These are phyloP conservation scores for Pestalotiopsis sp. DNA, from an alignment of 2,329 filamentous ascomycete genomes.

Conservation along the genomic window DNA sequence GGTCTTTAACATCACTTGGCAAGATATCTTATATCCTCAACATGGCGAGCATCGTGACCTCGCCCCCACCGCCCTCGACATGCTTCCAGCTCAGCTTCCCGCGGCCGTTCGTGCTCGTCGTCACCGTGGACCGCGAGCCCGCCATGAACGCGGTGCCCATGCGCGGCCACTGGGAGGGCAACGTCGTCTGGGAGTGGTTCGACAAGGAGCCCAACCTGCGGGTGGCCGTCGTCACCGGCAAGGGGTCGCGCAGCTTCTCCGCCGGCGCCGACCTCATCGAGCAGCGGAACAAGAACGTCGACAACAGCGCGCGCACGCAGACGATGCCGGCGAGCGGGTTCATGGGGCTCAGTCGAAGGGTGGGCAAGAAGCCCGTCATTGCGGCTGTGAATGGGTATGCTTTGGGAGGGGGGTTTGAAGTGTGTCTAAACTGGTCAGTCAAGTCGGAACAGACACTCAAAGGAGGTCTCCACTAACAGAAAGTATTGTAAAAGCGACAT, in stretches of 20 bases:
- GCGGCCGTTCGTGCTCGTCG: conserved; percentile 47
- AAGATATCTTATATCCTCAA: too few species aligned
- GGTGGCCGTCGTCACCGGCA: conserved; percentile 53
- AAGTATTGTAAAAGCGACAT: conserved; percentile 40
- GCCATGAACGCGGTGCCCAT: conserved; percentile 49
- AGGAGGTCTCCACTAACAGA: too few species aligned
- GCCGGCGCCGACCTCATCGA: conserved; percentile 59
- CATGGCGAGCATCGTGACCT: neutral
- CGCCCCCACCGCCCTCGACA: neutral
- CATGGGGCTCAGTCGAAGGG: conserved; percentile 55
- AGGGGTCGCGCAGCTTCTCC: conserved; percentile 55
- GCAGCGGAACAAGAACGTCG: conserved; percentile 26
- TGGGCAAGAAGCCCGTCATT: conserved; percentile 63
- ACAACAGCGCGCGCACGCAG: conserved; percentile 22
- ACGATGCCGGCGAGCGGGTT: conserved; percentile 49
- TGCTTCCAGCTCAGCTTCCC: conserved; percentile 43
- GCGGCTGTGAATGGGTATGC: conserved; percentile 62
- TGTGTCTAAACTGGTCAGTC: conserved; percentile 54
- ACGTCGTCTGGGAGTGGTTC: conserved; percentile 54
- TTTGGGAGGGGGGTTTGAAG: conserved; percentile 60
- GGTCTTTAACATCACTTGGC: too few species aligned
- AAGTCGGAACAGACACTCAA: too few species aligned
- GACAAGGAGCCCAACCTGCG: conserved; percentile 50
- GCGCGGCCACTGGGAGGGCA: conserved; percentile 50
- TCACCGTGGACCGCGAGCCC: conserved; percentile 54